Percentiles rank a stretch among this genome's conserved stretches.
Evolutionary conservation across 2,329 filamentous ascomycete genomes (phyloP).

Genomic region (Ophiostoma piceae): DNA sequence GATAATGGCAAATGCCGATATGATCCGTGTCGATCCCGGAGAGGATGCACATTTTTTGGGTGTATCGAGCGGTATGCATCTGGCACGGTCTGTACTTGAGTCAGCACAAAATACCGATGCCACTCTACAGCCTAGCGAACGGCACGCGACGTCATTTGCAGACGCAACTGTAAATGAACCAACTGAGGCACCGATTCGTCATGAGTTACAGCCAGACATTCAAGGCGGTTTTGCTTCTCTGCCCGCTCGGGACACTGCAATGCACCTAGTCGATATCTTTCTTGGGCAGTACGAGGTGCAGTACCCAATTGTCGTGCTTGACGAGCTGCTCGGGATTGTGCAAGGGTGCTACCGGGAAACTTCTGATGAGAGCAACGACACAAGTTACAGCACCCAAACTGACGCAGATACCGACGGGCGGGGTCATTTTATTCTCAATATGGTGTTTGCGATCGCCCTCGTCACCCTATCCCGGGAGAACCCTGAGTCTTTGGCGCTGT

Average conservation of each 20-base stretch:
- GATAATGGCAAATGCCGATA: slow-evolving; percentile 15
- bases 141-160: not conserved
- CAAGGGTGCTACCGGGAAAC: slow-evolving; percentile 15
- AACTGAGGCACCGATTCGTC: not conserved
- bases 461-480: slow-evolving; percentile 27
- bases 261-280: slow-evolving; percentile 28
- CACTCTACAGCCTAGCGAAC: slow-evolving; percentile 16
- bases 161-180: not conserved
- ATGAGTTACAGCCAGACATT: not conserved
- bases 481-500: slow-evolving; percentile 25
- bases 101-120: slow-evolving; percentile 21
- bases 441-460: slow-evolving; percentile 28
- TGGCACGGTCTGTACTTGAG: slow-evolving; percentile 24
- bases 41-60: slow-evolving; percentile 25
- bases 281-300: slow-evolving; percentile 29
- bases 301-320: slow-evolving; percentile 28
- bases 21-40: slow-evolving; percentile 23
- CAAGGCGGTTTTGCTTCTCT: slow-evolving; percentile 10
- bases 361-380: too few relatives aligned
- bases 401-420: slow-evolving; percentile 19
- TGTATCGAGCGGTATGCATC: slow-evolving; percentile 25
- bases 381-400: not conserved
- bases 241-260: slow-evolving; percentile 26
- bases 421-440: slow-evolving; percentile 29
- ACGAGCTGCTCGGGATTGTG: slow-evolving; percentile 24